Conservation (phyloP, 2,329 filamentous ascomycete species). For the Lachnellula willkommii region DNA sequence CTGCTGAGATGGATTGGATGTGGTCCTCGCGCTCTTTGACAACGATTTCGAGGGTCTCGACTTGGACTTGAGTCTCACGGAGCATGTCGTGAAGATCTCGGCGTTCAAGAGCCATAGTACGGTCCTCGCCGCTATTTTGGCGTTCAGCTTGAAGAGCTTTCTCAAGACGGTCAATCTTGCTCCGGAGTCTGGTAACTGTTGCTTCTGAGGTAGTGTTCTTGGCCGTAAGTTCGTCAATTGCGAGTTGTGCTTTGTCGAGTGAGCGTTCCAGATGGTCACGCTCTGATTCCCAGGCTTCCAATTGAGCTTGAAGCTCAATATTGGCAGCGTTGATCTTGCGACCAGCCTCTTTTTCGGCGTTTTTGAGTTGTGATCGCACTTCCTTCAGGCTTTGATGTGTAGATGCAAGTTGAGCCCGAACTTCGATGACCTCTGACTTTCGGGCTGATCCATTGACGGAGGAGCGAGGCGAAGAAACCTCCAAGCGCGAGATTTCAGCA, state of each 20-base stretch:
- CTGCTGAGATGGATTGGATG: slow-evolving; percentile 50
- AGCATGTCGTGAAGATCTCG: slow-evolving; percentile 56
- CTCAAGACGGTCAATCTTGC: slow-evolving; percentile 39
- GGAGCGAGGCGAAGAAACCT: slow-evolving; percentile 41
- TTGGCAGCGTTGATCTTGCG: slow-evolving; percentile 40
- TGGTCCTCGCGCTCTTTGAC: slow-evolving; percentile 63
- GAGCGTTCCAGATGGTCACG: slow-evolving; percentile 35
- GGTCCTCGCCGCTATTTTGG: slow-evolving; percentile 50
- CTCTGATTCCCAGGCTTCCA: slow-evolving; percentile 33
- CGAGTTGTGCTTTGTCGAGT: slow-evolving; percentile 40
- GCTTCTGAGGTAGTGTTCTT: slow-evolving; percentile 40
- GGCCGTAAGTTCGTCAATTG: slow-evolving; percentile 37
- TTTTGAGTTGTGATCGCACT: slow-evolving; percentile 43
- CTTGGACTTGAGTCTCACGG: slow-evolving; percentile 57
- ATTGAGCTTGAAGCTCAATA: slow-evolving; percentile 47
- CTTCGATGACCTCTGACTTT: slow-evolving; percentile 52
- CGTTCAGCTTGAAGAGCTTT: slow-evolving; percentile 50
- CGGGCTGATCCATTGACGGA: slow-evolving; percentile 47
- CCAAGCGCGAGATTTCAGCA: slow-evolving; percentile 49
- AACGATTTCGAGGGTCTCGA: slow-evolving; percentile 66
- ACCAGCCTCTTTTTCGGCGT: slow-evolving; percentile 39
- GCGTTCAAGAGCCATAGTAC: slow-evolving; percentile 53
- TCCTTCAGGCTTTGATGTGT: slow-evolving; percentile 57
- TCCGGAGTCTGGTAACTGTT: slow-evolving; percentile 44
- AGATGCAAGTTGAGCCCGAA: slow-evolving; percentile 56